Conservation (phyloP, 768 basidiomycete species). For the Suillus ampliporus region DNA sequence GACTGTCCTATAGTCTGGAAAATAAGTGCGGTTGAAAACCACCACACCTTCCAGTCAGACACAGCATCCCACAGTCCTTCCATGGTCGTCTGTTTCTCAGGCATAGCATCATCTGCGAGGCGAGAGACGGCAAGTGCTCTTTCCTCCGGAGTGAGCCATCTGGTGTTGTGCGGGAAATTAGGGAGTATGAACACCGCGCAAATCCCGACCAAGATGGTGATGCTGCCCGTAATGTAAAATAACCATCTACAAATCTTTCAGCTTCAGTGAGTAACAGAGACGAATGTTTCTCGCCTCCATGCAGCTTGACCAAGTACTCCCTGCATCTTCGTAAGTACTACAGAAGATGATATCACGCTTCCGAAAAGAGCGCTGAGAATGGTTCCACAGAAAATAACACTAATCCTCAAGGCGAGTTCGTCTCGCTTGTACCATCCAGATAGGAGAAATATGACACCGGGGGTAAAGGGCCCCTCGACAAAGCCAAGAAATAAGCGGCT, state of each 20-base stretch:
- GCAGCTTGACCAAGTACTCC: conserved; percentile 21
- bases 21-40: conserved; percentile 34
- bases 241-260: conserved; percentile 19
- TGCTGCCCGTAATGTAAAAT: too few relatives aligned
- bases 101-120: too few relatives aligned
- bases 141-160: too few relatives aligned
- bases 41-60: conserved; percentile 36
- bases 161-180: too few relatives aligned
- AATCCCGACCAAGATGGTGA: too few relatives aligned
- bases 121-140: too few relatives aligned
- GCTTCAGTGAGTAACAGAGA: not conserved
- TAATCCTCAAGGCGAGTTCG: conserved; percentile 44
- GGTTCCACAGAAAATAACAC: conserved; percentile 43
- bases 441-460: conserved; percentile 37
- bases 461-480: conserved; percentile 37
- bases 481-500: conserved; percentile 50
- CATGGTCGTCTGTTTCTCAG: too few relatives aligned
- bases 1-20: conserved; percentile 21
- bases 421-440: conserved; percentile 47
- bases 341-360: conserved; percentile 48
- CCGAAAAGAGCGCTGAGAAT: conserved; percentile 53
- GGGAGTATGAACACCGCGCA: too few relatives aligned
- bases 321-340: conserved; percentile 45
- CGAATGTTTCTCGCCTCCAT: conserved; percentile 41
- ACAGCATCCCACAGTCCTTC: too few relatives aligned